Base-by-base conservation (phyloP, 2,329 filamentous ascomycete genomes). In the Cytospora piceicola region DNA sequence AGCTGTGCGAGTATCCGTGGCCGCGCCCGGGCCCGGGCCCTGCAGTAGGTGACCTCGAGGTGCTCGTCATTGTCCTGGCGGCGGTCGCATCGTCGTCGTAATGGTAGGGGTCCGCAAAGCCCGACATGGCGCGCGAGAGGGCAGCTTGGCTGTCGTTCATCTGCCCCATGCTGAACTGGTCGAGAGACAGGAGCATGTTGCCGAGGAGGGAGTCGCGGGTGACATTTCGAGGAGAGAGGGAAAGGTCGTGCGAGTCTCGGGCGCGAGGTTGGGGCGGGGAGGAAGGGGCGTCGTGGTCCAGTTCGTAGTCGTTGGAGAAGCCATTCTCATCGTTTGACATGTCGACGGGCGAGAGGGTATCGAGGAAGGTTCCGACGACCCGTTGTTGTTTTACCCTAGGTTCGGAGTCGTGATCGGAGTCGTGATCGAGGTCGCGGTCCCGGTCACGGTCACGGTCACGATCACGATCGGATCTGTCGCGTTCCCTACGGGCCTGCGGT, bases 101-200 rank as follows among this genome's bases (percentile, higher is more conserved):
- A 61, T 57, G 56, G 24, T 61, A 64, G 5, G 64, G 75, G 17
- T 58, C 52, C 29, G 59, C 66, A 30, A 68, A 66, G 14, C 66
- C 66, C 17, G 63, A 80, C 58, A 73, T 70, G 32, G 73, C 67
- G 5, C 72, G 70, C 49, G 73, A 69, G 20, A 34, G 61, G 53
- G 69, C 70, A 20, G 22, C 39, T 52, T 60, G 70, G 11, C 74
- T 71, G 7, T 75, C 73, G 67, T 72, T 73, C 55, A 78, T 74
- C 70, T 84, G 81, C 54, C 77, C 82, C 71, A 86, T 82, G 51
- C 87, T 89, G 74, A 94, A 88, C 77, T 94, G 91, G 78, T 97
- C 94, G 69, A 99, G 88, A 51, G 94, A 97, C 70, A 95, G 83
- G 67, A 98, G 88, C 90, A 99, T 95, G 77, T 97, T 96, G 77